phyloP scores from a whole-genome alignment of 352 stramenopile species.

The Phytophthora uliginosa region DNA sequence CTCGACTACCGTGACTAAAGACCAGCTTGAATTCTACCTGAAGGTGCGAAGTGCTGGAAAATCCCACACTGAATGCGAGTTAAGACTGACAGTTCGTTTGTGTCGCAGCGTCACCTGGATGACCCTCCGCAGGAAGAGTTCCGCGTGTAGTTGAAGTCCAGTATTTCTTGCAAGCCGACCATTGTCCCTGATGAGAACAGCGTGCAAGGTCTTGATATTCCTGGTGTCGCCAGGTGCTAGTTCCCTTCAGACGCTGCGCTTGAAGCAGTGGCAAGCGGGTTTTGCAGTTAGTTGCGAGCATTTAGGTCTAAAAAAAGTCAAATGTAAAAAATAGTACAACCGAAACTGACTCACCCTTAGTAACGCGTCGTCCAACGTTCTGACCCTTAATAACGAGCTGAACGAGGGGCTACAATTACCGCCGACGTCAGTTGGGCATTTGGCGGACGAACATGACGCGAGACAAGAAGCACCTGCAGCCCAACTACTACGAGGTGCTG shows the following conservation, averaged over 20 bases:
- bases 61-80: neutral
- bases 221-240: constrained; percentile 17
- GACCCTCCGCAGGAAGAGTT: constrained; percentile 41
- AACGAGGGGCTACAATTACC: constrained; percentile 20
- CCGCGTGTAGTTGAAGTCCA: constrained; percentile 34
- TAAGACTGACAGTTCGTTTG: constrained; percentile 20
- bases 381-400: neutral
- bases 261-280: constrained; percentile 32
- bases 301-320: constrained; percentile 21
- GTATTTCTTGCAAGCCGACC: constrained; percentile 1
- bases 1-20: constrained; percentile 71
- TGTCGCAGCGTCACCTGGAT: constrained; percentile 56
- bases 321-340: constrained; percentile 41
- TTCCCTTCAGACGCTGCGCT: constrained; percentile 21
- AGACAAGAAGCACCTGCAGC: constrained; percentile 35
- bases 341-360: constrained; percentile 25
- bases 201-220: constrained; percentile 15
- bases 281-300: constrained; percentile 33
- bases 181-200: neutral
- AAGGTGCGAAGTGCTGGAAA: constrained; percentile 55
- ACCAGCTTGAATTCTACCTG: constrained; percentile 90
- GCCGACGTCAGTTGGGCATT: neutral
- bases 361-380: neutral
- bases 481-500: constrained; percentile 73
- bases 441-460: constrained; percentile 20